Percentiles rank a stretch among this genome's conserved stretches.
These are phyloP conservation scores for Trichoderma sp. DNA, from an alignment of 2,329 filamentous ascomycete species.

Conservation along the genomic window DNA sequence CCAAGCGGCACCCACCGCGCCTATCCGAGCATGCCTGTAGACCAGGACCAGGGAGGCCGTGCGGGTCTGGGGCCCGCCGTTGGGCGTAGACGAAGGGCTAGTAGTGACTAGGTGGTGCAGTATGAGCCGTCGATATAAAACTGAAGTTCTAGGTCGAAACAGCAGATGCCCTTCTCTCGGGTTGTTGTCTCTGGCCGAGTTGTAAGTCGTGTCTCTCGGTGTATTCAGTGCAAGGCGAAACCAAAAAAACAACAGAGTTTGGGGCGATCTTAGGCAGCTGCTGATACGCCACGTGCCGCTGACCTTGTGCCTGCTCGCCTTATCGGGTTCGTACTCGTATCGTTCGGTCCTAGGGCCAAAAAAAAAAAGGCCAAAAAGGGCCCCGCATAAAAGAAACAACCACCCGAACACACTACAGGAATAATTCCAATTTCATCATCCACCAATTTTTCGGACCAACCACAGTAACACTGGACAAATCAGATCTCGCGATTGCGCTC, in stretches of 20 bases:
- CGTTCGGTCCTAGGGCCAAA: neutral
- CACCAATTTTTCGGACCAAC: slow-evolving; percentile 1
- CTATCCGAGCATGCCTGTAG: neutral
- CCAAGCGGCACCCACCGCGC: neutral
- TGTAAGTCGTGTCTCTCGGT: neutral
- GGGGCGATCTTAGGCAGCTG: neutral
- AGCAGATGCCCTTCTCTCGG: neutral
- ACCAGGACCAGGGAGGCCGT: neutral
- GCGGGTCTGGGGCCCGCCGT: slow-evolving; percentile 15
- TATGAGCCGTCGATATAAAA: neutral
- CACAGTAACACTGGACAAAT: neutral
- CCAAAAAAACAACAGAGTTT: neutral
- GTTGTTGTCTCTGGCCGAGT: neutral
- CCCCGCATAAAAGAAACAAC: neutral
- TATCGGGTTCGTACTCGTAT: slow-evolving; percentile 19
- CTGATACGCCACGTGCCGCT: slow-evolving; percentile 13
- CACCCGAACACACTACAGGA: neutral
- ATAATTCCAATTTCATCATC: slow-evolving; percentile 15
- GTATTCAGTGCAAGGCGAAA: neutral
- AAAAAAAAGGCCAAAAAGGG: neutral
- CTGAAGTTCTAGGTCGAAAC: neutral
- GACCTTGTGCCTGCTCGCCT: neutral
- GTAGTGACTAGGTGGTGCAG: neutral
- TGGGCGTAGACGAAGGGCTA: slow-evolving; percentile 7
- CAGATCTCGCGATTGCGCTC: neutral